phyloP scores from a whole-genome alignment of 306 rosid species.

The Trichosanthes cucumerina region DNA sequence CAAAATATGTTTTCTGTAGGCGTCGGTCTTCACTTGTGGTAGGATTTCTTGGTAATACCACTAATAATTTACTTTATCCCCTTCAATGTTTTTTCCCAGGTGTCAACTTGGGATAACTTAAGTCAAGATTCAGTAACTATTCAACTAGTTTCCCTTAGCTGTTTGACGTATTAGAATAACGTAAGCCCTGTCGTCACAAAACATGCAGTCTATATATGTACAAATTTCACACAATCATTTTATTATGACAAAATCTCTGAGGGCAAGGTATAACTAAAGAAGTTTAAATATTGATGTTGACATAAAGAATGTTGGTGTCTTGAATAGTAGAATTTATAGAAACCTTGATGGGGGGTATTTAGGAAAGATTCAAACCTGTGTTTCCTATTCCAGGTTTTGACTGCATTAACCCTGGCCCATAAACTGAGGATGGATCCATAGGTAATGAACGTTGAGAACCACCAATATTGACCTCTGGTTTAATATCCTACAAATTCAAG shows the following conservation, averaged over 20 bases:
- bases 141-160: background rate
- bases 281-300: background rate
- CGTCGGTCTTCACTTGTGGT: background rate
- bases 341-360: background rate
- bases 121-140: background rate
- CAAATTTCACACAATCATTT: background rate
- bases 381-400: conserved; percentile 72
- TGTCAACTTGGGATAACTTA: background rate
- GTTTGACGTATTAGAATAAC: background rate
- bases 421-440: conserved; percentile 71
- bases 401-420: conserved; percentile 74
- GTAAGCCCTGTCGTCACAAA: background rate
- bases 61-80: background rate
- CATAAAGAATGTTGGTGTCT: background rate
- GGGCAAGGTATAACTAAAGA: background rate
- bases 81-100: background rate
- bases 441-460: conserved; percentile 70
- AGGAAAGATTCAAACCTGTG: conserved; percentile 38
- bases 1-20: background rate
- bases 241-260: background rate
- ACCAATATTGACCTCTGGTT: conserved; percentile 62
- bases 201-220: background rate
- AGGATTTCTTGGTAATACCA: background rate
- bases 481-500: conserved; percentile 40
- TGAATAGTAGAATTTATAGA: background rate